phyloP scores from a whole-genome alignment of 805 yeast genomes.

The Nakazawaea siamensis region DNA sequence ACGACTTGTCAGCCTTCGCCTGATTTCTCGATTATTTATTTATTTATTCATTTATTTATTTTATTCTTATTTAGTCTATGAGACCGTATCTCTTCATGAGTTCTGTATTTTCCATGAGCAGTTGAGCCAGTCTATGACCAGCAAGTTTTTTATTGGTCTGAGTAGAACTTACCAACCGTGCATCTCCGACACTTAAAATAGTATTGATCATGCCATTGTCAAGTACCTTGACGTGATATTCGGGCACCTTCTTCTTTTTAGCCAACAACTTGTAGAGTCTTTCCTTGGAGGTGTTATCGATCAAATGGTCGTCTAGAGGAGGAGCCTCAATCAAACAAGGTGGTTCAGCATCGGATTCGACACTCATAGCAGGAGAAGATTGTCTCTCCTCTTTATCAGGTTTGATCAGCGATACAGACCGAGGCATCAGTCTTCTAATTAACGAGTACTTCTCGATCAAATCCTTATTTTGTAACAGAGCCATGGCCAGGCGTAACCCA shows the following conservation, averaged over 20 bases:
- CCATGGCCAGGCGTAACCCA: constrained; percentile 78
- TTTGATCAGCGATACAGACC: constrained; percentile 13
- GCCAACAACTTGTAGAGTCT: constrained; percentile 22
- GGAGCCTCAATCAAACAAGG: constrained; percentile 1
- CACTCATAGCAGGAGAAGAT: background rate
- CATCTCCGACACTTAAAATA: constrained; percentile 22
- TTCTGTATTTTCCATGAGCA: constrained; percentile 17
- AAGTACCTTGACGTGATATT: constrained; percentile 18
- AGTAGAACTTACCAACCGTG: constrained; percentile 23
- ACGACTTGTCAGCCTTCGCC: constrained; percentile 24
- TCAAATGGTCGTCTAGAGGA: constrained; percentile 1
- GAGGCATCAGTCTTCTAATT: constrained; percentile 45
- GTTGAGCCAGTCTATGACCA: constrained; percentile 30
- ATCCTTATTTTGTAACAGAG: constrained; percentile 52
- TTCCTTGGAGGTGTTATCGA: constrained; percentile 21
- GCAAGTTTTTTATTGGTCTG: constrained; percentile 30
- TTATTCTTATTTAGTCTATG: constrained; percentile 7
- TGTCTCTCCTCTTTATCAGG: background rate
- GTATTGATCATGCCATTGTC: constrained; percentile 17
- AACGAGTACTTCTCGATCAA: constrained; percentile 57
- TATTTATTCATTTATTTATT: constrained; percentile 11
- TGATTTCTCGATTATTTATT: constrained; percentile 9
- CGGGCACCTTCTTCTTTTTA: constrained; percentile 20
- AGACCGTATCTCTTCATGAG: constrained; percentile 2
- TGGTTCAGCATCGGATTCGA: background rate